Base-by-base conservation (phyloP, 192 early-diverging fungal species). In the Cetraspora pellucida region DNA sequence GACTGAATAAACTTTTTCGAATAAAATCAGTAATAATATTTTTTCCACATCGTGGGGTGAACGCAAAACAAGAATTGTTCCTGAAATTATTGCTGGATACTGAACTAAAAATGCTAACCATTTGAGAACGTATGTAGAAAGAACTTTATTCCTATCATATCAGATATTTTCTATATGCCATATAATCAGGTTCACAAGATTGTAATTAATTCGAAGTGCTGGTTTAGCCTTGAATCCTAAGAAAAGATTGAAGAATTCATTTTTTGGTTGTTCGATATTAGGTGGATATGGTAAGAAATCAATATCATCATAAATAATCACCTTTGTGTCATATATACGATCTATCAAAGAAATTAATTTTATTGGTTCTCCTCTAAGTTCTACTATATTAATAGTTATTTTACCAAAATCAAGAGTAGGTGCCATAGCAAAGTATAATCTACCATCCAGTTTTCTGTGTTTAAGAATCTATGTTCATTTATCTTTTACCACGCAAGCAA, bases 261-360 rank as follows among this genome's bases (percentile, higher is more conserved):
- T 65, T 9, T 65, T 65, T 37, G 27, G 14, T 30, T 9, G 13
- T 28, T 16, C 2, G 27, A 45, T 49, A 0, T 69, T 69, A 19
- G 44, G 67, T 16, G 7, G 23, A 49, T 23, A 69, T 69, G 44
- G n/a, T 0, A 49, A 11, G 19, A 69, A 69, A 69, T 69, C 23
- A 21, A 69, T 69, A 69, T 69, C 49, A 69, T 28, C n/a, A 46
- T 69, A 69, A 46, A 69, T 19, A 69, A 69, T 69, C 10, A 69
- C 45, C 44, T 69, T 46, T 21, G 17, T n/a, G 0, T 21, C 19
- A 69, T 44, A n/a, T 69, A n/a, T n/a, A 8, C 17, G 66, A 46
- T 69, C 17, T 69, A 69, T 69, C 19, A 69, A 44, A 8, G 13
- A n/a, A 7, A 6, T 69, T 46, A 69, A 47, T 46, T 69, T 21